Percentiles rank a stretch among this genome's conserved stretches.
These are phyloP conservation scores for Pachysolen tannophilus DNA, from an alignment of 805 yeast genomes.

Conservation along the genomic window DNA sequence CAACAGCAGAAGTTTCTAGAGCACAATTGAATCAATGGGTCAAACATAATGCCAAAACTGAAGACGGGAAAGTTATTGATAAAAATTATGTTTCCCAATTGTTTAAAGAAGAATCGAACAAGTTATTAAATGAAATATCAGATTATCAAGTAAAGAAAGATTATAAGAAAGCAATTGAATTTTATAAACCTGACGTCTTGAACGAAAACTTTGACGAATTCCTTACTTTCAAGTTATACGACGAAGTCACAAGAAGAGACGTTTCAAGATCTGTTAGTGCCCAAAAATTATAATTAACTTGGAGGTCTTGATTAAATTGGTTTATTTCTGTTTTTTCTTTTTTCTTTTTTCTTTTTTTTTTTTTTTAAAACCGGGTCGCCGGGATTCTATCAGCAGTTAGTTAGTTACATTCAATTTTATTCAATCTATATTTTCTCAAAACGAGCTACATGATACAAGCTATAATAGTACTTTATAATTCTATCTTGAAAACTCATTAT, in stretches of 20 bases:
- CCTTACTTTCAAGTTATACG: slow-evolving; percentile 58
- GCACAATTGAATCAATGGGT: slow-evolving; percentile 73
- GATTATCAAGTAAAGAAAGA: slow-evolving; percentile 34
- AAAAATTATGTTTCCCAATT: slow-evolving; percentile 40
- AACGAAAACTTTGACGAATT: slow-evolving; percentile 58
- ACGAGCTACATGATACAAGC: too few relatives aligned
- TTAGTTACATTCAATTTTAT: too few relatives aligned
- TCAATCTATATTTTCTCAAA: too few relatives aligned
- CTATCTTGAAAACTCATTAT: too few relatives aligned
- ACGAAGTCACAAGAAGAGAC: slow-evolving; percentile 34
- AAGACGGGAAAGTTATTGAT: slow-evolving; percentile 45
- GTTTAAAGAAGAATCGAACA: slow-evolving; percentile 47
- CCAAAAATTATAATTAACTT: slow-evolving; percentile 1
- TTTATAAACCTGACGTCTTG: slow-evolving; percentile 56
- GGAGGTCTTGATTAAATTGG: too few relatives aligned
- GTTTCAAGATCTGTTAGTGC: slow-evolving; percentile 3
- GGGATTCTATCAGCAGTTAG: too few relatives aligned
- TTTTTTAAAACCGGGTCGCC: too few relatives aligned
- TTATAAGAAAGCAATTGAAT: slow-evolving; percentile 48
- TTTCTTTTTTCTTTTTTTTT: too few relatives aligned
- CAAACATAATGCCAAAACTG: slow-evolving; percentile 43
- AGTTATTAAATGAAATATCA: slow-evolving; percentile 35
- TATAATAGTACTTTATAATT: too few relatives aligned
- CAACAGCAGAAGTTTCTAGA: slow-evolving; percentile 73
- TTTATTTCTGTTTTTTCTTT: too few relatives aligned